Conservation (phyloP, 164 flowering plant genomes). For the Umbellularia californica region DNA sequence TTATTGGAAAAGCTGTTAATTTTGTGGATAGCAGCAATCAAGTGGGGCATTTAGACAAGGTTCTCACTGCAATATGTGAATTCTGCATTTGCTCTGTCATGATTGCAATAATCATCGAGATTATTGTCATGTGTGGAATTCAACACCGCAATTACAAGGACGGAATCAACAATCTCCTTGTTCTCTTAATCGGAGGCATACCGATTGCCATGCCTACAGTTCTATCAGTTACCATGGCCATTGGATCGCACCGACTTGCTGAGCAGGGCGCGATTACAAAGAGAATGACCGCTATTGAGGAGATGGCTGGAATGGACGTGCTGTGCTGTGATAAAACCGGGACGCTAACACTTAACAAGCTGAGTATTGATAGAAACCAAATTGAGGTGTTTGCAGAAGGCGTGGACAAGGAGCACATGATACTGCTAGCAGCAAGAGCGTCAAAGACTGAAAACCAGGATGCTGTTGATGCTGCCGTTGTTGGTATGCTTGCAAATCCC, state of each 20-base stretch:
- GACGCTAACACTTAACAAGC: conserved; percentile 33
- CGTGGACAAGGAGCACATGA: conserved; percentile 29
- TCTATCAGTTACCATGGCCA: conserved; percentile 78
- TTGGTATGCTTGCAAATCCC: conserved; percentile 37
- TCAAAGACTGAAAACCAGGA: conserved; percentile 40
- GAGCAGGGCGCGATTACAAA: conserved; percentile 77
- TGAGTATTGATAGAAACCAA: conserved; percentile 32
- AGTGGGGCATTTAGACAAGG: conserved; percentile 76
- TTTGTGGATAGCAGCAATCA: conserved; percentile 70
- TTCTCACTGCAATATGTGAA: conserved; percentile 70
- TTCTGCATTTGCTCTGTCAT: conserved; percentile 71
- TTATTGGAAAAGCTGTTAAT: conserved; percentile 78
- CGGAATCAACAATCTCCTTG: conserved; percentile 68
- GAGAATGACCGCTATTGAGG: conserved; percentile 88
- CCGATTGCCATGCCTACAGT: conserved; percentile 88
- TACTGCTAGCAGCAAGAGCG: conserved; percentile 36
- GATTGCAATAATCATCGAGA: conserved; percentile 52
- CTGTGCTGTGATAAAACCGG: conserved; percentile 42
- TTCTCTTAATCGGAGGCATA: conserved; percentile 74
- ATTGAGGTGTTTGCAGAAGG: conserved; percentile 36
- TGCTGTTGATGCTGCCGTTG: conserved; percentile 40
- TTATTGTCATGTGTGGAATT: conserved; percentile 66
- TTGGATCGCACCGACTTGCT: conserved; percentile 75
- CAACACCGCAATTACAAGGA: conserved; percentile 61
- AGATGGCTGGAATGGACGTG: conserved; percentile 80